Evolutionary conservation across 2,329 filamentous ascomycete genomes (phyloP).

Genomic region (Didymella sp.): DNA sequence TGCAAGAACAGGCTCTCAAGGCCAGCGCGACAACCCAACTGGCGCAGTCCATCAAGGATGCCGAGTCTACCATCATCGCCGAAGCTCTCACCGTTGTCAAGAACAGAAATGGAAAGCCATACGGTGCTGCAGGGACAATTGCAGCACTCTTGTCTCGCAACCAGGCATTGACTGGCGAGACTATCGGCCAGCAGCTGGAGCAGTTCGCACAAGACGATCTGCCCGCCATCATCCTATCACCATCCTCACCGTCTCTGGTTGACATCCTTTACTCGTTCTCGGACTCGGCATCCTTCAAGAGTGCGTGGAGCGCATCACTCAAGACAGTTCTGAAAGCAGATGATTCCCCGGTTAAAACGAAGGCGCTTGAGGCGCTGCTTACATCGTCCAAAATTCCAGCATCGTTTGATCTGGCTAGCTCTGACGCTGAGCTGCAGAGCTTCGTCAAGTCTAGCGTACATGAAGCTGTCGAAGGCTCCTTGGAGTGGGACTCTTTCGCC

Average conservation of each 20-base stretch:
- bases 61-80: constrained; percentile 54
- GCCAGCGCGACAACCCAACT: constrained; percentile 15
- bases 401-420: constrained; percentile 46
- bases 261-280: constrained; percentile 65
- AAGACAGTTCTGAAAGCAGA: constrained; percentile 37
- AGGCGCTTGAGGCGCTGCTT: constrained; percentile 43
- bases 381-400: constrained; percentile 46
- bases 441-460: constrained; percentile 44
- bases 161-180: constrained; percentile 51
- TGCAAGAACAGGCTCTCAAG: constrained; percentile 40
- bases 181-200: constrained; percentile 51
- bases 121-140: constrained; percentile 67
- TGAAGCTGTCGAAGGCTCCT: constrained; percentile 39
- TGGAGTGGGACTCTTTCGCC: constrained; percentile 48
- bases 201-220: constrained; percentile 64
- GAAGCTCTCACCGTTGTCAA: constrained; percentile 59
- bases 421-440: constrained; percentile 46
- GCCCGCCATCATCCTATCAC: constrained; percentile 67
- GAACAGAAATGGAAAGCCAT: constrained; percentile 68
- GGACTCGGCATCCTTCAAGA: constrained; percentile 38
- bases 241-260: constrained; percentile 71
- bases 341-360: constrained; percentile 38
- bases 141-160: constrained; percentile 59
- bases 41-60: constrained; percentile 37
- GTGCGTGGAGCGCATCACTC: constrained; percentile 42